Percentiles rank a stretch among this genome's conserved stretches.
These are phyloP conservation scores for Bretziella fagacearum DNA, from an alignment of 2,329 filamentous ascomycete species.

Conservation along the genomic window DNA sequence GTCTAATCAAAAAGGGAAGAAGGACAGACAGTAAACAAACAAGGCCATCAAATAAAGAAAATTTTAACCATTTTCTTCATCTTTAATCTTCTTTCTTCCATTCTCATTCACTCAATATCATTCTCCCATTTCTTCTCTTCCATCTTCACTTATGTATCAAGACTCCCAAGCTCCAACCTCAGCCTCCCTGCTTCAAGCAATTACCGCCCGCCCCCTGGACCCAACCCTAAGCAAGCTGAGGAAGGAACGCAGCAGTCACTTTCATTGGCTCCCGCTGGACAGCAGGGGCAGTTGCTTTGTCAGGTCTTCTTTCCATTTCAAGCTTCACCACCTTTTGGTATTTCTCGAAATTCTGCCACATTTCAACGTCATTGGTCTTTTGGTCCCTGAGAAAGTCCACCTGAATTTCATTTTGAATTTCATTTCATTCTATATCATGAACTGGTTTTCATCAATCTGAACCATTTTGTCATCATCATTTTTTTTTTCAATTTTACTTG, in stretches of 20 bases:
- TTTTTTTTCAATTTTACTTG: conserved; percentile 1
- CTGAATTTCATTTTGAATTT: not conserved
- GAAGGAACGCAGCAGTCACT: not conserved
- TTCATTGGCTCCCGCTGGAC: not conserved
- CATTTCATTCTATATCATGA: not conserved
- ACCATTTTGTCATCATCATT: not conserved
- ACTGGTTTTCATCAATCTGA: not conserved
- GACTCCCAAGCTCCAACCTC: not conserved
- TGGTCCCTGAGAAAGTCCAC: not conserved
- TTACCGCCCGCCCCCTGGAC: conserved; percentile 2
- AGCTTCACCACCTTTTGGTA: not conserved
- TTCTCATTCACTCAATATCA: not conserved
- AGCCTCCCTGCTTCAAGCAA: not conserved
- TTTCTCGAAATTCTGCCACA: not conserved
- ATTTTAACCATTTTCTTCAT: too few species aligned
- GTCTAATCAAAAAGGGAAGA: too few species aligned
- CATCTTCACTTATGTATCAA: too few species aligned
- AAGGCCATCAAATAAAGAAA: too few species aligned
- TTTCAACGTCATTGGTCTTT: not conserved
- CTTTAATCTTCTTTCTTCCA: too few species aligned
- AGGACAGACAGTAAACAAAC: too few species aligned
- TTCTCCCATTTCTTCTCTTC: not conserved
- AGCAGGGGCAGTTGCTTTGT: not conserved
- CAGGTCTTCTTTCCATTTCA: conserved; percentile 1
- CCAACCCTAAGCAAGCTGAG: not conserved